These are phyloP conservation scores for Monosporascus sp. DNA, from an alignment of 2,329 filamentous ascomycete species.

Conservation along the genomic window DNA sequence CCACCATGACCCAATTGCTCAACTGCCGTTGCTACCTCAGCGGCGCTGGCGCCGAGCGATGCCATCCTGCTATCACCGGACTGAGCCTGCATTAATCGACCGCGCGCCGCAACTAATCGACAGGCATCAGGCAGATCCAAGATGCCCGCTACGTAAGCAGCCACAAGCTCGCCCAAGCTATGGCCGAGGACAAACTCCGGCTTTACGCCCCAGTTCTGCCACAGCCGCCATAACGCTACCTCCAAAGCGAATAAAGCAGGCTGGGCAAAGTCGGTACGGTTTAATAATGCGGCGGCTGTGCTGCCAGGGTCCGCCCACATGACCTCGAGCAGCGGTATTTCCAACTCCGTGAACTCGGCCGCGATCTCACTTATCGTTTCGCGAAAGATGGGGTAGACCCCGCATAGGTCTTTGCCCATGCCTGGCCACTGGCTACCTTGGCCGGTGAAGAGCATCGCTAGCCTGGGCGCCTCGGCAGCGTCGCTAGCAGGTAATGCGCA, in stretches of 20 bases:
- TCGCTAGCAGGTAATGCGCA: too few species aligned
- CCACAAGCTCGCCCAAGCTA: slow-evolving; percentile 26
- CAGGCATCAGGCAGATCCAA: slow-evolving; percentile 28
- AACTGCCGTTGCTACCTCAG: slow-evolving; percentile 18
- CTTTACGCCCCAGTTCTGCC: slow-evolving; percentile 25
- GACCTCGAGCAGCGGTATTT: slow-evolving; percentile 20
- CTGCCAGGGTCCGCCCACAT: slow-evolving; percentile 26
- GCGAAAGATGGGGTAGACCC: slow-evolving; percentile 20
- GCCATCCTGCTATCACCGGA: slow-evolving; percentile 19
- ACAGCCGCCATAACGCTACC: slow-evolving; percentile 26
- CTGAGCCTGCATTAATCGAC: slow-evolving; percentile 25
- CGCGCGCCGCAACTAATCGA: slow-evolving; percentile 25
- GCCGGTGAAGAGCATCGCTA: slow-evolving; percentile 31
- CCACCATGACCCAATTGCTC: slow-evolving; percentile 7
- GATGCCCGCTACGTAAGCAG: slow-evolving; percentile 27
- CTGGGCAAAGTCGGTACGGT: slow-evolving; percentile 28
- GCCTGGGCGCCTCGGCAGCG: slow-evolving; percentile 3
- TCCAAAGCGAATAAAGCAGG: slow-evolving; percentile 29
- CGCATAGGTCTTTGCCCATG: slow-evolving; percentile 27
- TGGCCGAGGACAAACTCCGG: slow-evolving; percentile 26
- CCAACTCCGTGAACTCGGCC: slow-evolving; percentile 16
- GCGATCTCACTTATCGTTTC: slow-evolving; percentile 19
- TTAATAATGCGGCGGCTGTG: slow-evolving; percentile 15
- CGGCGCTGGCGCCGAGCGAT: slow-evolving; percentile 20
- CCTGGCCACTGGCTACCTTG: slow-evolving; percentile 28